phyloP scores from a whole-genome alignment of 2,329 filamentous ascomycete genomes.

The Trichoderma sp. region DNA sequence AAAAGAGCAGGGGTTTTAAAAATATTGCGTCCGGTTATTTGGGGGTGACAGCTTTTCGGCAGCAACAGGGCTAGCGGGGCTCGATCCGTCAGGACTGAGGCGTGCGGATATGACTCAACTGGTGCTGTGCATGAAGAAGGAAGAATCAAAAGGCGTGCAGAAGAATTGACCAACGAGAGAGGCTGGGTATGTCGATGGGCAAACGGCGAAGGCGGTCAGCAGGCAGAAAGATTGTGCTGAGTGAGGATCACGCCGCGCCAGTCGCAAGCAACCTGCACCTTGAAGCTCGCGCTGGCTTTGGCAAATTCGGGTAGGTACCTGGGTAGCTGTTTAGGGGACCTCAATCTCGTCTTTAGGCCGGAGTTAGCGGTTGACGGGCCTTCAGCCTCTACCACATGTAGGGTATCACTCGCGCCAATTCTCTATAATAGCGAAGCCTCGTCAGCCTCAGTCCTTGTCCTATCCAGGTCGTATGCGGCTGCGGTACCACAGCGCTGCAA shows the following conservation, averaged over 20 bases:
- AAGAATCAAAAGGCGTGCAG: not conserved
- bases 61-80: slow-evolving; percentile 19
- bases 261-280: not conserved
- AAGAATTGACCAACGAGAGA: not conserved
- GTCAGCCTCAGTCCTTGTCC: not conserved
- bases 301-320: not conserved
- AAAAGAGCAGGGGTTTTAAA: slow-evolving; percentile 17
- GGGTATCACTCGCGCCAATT: not conserved
- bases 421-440: not conserved
- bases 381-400: not conserved
- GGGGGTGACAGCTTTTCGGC: slow-evolving; percentile 15
- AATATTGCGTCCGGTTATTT: slow-evolving; percentile 14
- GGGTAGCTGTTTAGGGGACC: slow-evolving; percentile 10
- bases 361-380: not conserved
- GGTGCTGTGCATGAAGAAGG: not conserved
- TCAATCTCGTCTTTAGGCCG: slow-evolving; percentile 7
- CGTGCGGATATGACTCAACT: slow-evolving; percentile 10
- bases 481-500: slow-evolving; percentile 15
- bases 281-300: not conserved
- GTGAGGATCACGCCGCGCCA: not conserved
- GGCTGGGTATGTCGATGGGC: not conserved
- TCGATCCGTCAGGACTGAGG: not conserved
- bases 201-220: slow-evolving; percentile 22
- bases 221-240: slow-evolving; percentile 17
- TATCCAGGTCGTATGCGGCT: not conserved